Base-by-base conservation (phyloP, 2,329 filamentous ascomycete species). In the Colletotrichum sp. region DNA sequence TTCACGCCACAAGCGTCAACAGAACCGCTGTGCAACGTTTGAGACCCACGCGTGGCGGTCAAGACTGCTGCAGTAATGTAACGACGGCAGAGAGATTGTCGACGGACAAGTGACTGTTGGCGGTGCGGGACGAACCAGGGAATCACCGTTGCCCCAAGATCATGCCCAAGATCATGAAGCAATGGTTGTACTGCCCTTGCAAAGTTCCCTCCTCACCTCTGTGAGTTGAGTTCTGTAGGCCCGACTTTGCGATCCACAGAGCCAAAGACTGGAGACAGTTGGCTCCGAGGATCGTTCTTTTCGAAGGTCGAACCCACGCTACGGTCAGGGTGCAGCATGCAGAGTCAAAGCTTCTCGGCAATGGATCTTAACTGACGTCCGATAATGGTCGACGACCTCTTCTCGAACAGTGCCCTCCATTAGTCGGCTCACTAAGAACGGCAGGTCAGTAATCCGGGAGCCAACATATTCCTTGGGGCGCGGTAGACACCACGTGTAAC, bases 41-140 rank as follows among this genome's bases (percentile, higher is more conserved):
- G 6, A 16, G 70, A 19, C 64, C 70, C 70, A 65, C 70, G 70
- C 49, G 19, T 69, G 49, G 70, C 70, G 64, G 61, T 75, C 72
- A 67, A 32, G 49, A 62, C 61, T 61, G 44, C 44, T 52, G 44
- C 15, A 49, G 69, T 71, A 27, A 74, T 76, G 74, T 49, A 76
- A 74, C 74, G 61, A 61, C 70, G 73, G 73, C 71, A 75, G 63
- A 76, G 67, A n/a, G 16, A 72, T 72, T 68, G 59, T 55, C 49
- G 22, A 64, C 34, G 64, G 19, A 29, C 44, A 34, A 25, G 36
- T 15, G 29, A 59, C 70, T 59, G 59, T 36, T 6, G 34, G 69
- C 36, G n/a, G 57, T 69, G 36, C 70, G 44, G 49, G 59, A 49
- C 27, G 36, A 52, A 70, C 30, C 19, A 63, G 72, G 32, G 52